These are phyloP conservation scores for Myochromella boudieri DNA, from an alignment of 768 basidiomycete genomes.

Conservation along the genomic window DNA sequence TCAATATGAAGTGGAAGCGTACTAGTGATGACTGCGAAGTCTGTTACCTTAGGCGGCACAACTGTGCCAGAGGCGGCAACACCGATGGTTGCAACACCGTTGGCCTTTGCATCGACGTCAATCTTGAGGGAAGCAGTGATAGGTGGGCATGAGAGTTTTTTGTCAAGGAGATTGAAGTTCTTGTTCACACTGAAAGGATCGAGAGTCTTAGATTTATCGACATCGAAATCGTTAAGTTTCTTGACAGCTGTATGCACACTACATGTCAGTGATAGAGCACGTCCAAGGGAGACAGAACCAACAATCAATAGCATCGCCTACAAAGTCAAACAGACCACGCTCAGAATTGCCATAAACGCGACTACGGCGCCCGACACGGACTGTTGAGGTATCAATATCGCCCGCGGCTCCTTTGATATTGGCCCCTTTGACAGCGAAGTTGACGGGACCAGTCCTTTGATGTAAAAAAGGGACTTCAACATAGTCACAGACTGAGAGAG, in stretches of 20 bases:
- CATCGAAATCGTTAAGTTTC: conserved; percentile 29
- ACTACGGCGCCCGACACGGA: conserved; percentile 33
- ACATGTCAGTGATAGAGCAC: background rate
- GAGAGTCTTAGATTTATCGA: conserved; percentile 29
- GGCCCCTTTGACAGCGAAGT: conserved; percentile 32
- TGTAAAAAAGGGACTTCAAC: background rate
- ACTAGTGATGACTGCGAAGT: conserved; percentile 36
- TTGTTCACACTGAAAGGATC: conserved; percentile 31
- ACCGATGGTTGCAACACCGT: conserved; percentile 26
- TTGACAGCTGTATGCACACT: conserved; percentile 16
- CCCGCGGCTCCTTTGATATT: conserved; percentile 29
- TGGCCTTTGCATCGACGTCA: conserved; percentile 23
- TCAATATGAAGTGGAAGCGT: conserved; percentile 12
- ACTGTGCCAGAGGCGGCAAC: conserved; percentile 25
- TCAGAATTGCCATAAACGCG: conserved; percentile 22
- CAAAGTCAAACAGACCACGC: conserved; percentile 27
- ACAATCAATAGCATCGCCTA: conserved; percentile 28
- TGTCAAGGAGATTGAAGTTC: conserved; percentile 26
- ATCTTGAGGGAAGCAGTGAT: conserved; percentile 17
- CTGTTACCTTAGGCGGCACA: conserved; percentile 23
- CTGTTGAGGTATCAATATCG: conserved; percentile 20
- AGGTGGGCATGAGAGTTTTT: conserved; percentile 22
- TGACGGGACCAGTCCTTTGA: conserved; percentile 25
- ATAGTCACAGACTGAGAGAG: background rate
- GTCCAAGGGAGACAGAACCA: background rate